Evolutionary conservation across 305 asterid species (phyloP), one percentile per base, ranked within the genome.

Genomic region (Plantago rigida): DNA sequence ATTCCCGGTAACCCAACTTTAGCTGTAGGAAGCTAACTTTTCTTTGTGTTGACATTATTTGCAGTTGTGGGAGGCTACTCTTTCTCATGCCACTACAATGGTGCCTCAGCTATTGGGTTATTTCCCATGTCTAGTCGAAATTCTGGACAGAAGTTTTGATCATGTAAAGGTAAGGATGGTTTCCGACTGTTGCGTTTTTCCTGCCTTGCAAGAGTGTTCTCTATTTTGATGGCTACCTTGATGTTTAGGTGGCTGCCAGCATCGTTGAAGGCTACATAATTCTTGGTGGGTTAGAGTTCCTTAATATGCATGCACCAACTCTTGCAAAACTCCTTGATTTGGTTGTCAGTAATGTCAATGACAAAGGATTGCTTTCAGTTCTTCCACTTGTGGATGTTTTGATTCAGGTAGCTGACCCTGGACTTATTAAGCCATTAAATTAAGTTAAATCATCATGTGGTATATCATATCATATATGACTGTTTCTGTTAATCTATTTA

Each of bases 41-140:
- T 66, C 59, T 67, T 15, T 68, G 67, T 56, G 51, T 48, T 67
- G 42, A 69, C 58, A 44, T 62, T 74, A 42, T 75, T 29, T 71
- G 78, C 85, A 92, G 99, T 78, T 92, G 73, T 92, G 99, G 99
- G 99, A 92, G 78, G 88, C 86, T 72, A 87, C 91, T 44, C 81
- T 92, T 69, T 75, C 95, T 66, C 82, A 86, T 82, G 99, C 99
- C 13, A 80, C 94, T 67, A 78, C 96, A 64, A 80, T 88, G 84
- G 76, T 75, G 58, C 87, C 96, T 68, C 94, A 77, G 68, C 84
- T 92, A 65, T 75, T 89, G 78, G 83, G 81, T 50, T 84, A 72
- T 77, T 92, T 92, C 71, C 92, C 96, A 36, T 85, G 87, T 81
- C 83, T 92, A 24, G 74, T 86, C 78, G 95, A 81, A 71, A 84